Percentiles rank a stretch among this genome's conserved stretches.
These are phyloP conservation scores for Aspergillus quadricinctus DNA, from an alignment of 2,329 filamentous ascomycete genomes.

Conservation along the genomic window DNA sequence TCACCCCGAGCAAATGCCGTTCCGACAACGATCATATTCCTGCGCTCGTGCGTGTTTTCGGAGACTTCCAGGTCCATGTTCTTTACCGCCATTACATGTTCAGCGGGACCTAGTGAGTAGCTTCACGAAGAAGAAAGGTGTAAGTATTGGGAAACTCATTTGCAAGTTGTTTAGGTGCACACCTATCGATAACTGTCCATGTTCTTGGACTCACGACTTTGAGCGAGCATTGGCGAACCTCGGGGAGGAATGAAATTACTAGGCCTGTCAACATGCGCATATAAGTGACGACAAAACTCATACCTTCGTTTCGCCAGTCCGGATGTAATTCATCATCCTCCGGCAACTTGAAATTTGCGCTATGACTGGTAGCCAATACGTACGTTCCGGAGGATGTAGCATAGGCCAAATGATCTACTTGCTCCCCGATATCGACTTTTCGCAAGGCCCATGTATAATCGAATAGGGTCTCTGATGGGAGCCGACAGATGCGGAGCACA, in stretches of 20 bases:
- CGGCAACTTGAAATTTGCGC: constrained; percentile 73
- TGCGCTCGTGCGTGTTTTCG: constrained; percentile 82
- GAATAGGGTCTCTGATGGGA: constrained; percentile 65
- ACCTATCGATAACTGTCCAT: constrained; percentile 72
- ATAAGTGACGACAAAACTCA: constrained; percentile 15
- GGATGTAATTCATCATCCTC: constrained; percentile 79
- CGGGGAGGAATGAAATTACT: constrained; percentile 59
- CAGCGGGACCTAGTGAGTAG: constrained; percentile 66
- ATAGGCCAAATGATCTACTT: constrained; percentile 70
- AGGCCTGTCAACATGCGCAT: constrained; percentile 10
- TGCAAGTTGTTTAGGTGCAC: constrained; percentile 12
- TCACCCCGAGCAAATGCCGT: constrained; percentile 85
- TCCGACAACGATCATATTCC: constrained; percentile 76
- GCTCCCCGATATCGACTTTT: constrained; percentile 65
- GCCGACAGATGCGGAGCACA: constrained; percentile 67
- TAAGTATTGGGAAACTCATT: constrained; percentile 4
- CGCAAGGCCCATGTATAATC: constrained; percentile 72
- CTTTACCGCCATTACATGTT: constrained; percentile 76
- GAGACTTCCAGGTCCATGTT: constrained; percentile 83
- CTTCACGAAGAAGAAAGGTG: constrained; percentile 19
- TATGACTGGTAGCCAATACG: constrained; percentile 65
- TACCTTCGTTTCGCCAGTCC: constrained; percentile 71
- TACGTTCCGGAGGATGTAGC: constrained; percentile 72
- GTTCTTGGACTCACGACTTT: constrained; percentile 74
- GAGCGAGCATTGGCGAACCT: constrained; percentile 65